Base-by-base conservation (phyloP, 805 yeast genomes). In the Schwanniomyces vanrijiae region DNA sequence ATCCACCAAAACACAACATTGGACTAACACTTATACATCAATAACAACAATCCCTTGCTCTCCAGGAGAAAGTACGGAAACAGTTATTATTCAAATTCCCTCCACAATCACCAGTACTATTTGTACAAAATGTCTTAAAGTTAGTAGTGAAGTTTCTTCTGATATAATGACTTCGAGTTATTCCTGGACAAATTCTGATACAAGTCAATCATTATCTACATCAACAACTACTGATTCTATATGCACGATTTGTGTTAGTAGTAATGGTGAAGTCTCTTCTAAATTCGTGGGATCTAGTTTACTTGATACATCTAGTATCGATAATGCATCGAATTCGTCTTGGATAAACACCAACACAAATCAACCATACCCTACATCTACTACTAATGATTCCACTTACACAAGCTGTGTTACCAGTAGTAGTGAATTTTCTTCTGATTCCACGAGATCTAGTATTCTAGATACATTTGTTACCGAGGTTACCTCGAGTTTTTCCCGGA, bases 21-120 rank as follows among this genome's bases (percentile, higher is more conserved):
- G 48, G 48, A 37, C 46, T 11, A 29, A 26, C 8, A n/a, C 43
- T 1, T 43, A 11, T 7, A 42, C 37, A n/a, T 37, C 37, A 29
- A 33, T 46, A 7, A 31, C 28, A 5, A 33, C 50, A 20, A 16
- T 40, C 5, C 24, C 43, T 14, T 38, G 43, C 25, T 44, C 37
- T 11, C 9, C 43, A 14, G 40, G 43, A 5, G 49, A 34, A 19
- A 34, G 19, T 20, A 22, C 42, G 19, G 43, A 31, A 37, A 26
- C 44, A 21, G 37, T 41, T 38, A 39, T 45, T 39, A 37, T 35
- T 43, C 24, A 38, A 9, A 20, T 38, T 24, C 31, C 41, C 22
- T 11, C 19, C 3, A 38, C 41, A 18, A 19, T 6, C 4, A 8
- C n/a, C 11, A 20, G 14, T 11, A 20, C 16, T 11, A 13, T 10